Evolutionary conservation across 2,329 filamentous ascomycete species (phyloP), one percentile per base, ranked within the genome.

Genomic region (Cladophialophora bantiana): DNA sequence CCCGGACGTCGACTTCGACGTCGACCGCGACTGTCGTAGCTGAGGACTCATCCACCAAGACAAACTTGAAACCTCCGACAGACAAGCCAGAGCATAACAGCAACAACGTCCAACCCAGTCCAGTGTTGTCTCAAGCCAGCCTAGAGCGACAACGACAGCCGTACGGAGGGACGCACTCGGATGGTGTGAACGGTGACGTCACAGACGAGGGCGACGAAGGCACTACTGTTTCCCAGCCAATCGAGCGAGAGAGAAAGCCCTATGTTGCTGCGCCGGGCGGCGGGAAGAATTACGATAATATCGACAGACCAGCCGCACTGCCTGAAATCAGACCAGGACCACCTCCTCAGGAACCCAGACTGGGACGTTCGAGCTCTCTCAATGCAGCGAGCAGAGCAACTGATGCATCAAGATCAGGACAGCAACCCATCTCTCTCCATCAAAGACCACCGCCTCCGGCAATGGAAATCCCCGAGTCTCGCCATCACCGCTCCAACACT

Each of bases 221-320:
- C 13, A 75, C 76, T 5, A 72, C 75, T 1, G 75, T 79, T 1
- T 76, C 82, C 0, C 79, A 83, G 0, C 85, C 86, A 1, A 85
- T 90, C 55, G 89, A 91, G 73, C 85, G 89, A 5, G 86, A 90
- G 72, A 81, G 89, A 42, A 86, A 90, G 67, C 89, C 89, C 0
- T 91, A 90, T 72, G 80, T 78, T 32, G 85, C 84, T 1, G 83
- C 85, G 31, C 86, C 87, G 15, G 87, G 87, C 9, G 80, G 78
- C 32, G 88, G 87, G 7, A 90, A 88, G 74, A 75, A 81, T 2
- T 85, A 88, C 66, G 81, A 83, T 12, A 64, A 45, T 32, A n/a
- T 60, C 15, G 81, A 82, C 18, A 64, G 65, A 34, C 60, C 48
- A 36, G 13, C 36, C 20, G 45, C 42, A 12, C 52, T 52, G 56